Evolutionary conservation across 1,284 basidiomycete genomes (phyloP), one percentile per base, ranked within the genome.

Genomic region (Ceratobasidium sp.): DNA sequence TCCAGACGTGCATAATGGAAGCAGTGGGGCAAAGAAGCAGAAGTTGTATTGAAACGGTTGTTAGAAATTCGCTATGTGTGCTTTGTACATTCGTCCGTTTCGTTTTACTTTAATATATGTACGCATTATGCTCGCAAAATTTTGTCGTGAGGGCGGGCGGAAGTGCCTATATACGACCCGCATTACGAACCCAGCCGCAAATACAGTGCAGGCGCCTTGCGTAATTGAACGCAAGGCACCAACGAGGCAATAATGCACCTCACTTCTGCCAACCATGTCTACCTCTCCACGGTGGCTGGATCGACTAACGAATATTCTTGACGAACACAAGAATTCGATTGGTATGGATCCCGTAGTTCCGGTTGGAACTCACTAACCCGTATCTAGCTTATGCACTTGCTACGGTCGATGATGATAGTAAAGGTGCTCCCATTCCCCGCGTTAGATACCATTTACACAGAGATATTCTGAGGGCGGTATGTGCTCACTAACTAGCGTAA

Each of bases 21-120:
- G 50, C 29, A 40, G 38, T 15, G 57, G 53, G 40, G 10, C 54
- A 35, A 71, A 71, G 70, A 71, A 71, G 50, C 65, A 68, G 56
- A 71, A 71, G 43, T 38, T 68, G 64, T 65, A 34, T 20, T 71
- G 57, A 68, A 12, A 1, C 32, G 52, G 55, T 56, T 31, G 22
- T 35, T n/a, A 38, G 54, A 13, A 50, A 12, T 53, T 17, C 29
- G 35, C 25, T 17, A 20, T 29, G 32, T 65, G 35, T 43, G 25
- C 27, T 54, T 54, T 68, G 47, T 64, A 38, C 42, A 53, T 17
- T 49, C 29, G 35, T 35, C 22, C 29, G 42, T 50, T 27, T 50
- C 47, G 15, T 12, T 50, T 50, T 15, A 10, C 22, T 50, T 29
- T 50, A 50, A 50, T 25, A 29, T 50, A 50, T 47, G 6, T 50